Evolutionary conservation across 768 basidiomycete genomes (phyloP).

Genomic region (Leccinum longicurvipes): DNA sequence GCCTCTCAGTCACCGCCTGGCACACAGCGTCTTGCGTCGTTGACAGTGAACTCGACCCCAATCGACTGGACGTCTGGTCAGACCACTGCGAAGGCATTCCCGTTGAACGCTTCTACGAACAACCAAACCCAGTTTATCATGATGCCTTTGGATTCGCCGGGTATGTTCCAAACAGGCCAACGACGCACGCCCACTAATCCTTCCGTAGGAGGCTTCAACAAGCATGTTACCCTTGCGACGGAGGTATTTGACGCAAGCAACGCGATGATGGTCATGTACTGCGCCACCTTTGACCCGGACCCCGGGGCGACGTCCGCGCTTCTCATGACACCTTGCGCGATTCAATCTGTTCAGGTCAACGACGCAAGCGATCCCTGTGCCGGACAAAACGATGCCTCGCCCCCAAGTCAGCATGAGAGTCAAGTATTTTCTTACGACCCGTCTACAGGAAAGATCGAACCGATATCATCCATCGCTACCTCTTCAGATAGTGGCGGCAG

Average conservation of each 20-base stretch:
- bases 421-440: constrained; percentile 61
- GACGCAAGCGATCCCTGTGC: constrained; percentile 10
- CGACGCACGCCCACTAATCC: background rate
- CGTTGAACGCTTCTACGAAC: constrained; percentile 48
- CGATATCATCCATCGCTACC: constrained; percentile 42
- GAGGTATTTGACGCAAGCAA: constrained; percentile 39
- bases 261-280: constrained; percentile 42
- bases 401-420: constrained; percentile 34
- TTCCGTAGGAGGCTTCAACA: constrained; percentile 12
- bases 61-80: constrained; percentile 31
- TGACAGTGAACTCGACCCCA: constrained; percentile 16
- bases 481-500: constrained; percentile 23
- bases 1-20: background rate
- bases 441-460: constrained; percentile 46
- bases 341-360: background rate
- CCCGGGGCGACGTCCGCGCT: constrained; percentile 49
- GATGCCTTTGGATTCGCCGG: constrained; percentile 19
- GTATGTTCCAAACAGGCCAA: constrained; percentile 10
- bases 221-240: constrained; percentile 42
- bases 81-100: constrained; percentile 30
- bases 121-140: constrained; percentile 46
- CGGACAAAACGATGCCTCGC: background rate
- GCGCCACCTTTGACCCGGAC: constrained; percentile 59
- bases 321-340: constrained; percentile 44
- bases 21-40: constrained; percentile 21